Conservation (phyloP, 129 eudicot genomes). For the Chrysanthemum makinoi region DNA sequence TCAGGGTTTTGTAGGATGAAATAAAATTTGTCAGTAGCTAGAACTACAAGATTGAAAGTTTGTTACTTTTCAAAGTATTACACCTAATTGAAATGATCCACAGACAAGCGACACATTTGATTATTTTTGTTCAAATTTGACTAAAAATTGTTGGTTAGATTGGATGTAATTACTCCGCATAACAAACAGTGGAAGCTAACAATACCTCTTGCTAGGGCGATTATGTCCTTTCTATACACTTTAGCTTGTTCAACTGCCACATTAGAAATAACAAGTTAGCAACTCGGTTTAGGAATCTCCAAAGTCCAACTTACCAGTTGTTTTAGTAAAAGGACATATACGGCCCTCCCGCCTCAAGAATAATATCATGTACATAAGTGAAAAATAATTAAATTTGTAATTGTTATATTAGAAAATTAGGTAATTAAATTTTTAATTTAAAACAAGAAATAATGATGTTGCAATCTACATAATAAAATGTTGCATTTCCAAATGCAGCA, state of each 20-base stretch:
- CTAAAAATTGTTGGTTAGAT: slow-evolving; percentile 2
- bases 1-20: too few species aligned
- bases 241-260: slow-evolving; percentile 46
- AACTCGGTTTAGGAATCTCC: not conserved
- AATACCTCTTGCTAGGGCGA: slow-evolving; percentile 96
- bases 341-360: not conserved
- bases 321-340: not conserved
- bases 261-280: slow-evolving; percentile 11
- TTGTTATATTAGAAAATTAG: not conserved
- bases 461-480: not conserved
- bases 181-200: slow-evolving; percentile 5
- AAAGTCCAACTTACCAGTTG: not conserved
- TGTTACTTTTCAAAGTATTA: too few species aligned
- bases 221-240: slow-evolving; percentile 52
- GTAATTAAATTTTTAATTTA: not conserved
- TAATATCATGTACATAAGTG: too few species aligned
- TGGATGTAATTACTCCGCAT: slow-evolving; percentile 8
- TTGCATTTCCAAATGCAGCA: not conserved
- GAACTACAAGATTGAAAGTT: too few species aligned
- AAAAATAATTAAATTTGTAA: not conserved
- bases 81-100: too few species aligned
- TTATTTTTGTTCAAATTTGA: too few species aligned
- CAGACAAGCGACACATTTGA: too few species aligned
- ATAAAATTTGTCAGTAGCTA: too few species aligned
- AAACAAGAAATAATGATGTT: not conserved